Evolutionary conservation across 805 yeast species (phyloP).

Genomic region (Ogataea methanolica): DNA sequence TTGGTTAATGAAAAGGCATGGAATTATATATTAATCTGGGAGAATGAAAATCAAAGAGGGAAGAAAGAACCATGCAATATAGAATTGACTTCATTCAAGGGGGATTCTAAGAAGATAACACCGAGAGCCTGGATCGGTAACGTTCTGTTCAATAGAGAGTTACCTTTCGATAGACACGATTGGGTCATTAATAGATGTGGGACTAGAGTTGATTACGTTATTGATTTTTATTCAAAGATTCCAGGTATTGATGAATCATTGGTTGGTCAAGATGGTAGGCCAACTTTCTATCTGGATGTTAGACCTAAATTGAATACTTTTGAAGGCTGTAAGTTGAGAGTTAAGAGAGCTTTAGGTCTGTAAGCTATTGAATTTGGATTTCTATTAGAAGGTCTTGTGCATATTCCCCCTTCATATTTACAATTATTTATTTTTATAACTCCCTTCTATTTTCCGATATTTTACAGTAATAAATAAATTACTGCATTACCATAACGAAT

Average conservation of each 20-base stretch:
- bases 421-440: conserved; percentile 1
- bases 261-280: conserved; percentile 27
- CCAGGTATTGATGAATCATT: conserved; percentile 41
- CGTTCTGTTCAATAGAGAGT: conserved; percentile 56
- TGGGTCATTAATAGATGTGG: conserved; percentile 91
- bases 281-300: conserved; percentile 73
- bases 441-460: background rate
- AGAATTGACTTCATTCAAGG: conserved; percentile 78
- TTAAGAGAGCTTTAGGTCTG: conserved; percentile 57
- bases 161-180: conserved; percentile 95
- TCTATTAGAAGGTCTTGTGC: background rate
- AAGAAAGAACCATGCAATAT: conserved; percentile 79
- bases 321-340: conserved; percentile 76
- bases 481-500: no score
- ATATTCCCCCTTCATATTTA: background rate
- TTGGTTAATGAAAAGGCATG: conserved; percentile 92
- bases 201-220: conserved; percentile 76
- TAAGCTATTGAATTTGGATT: conserved; percentile 7
- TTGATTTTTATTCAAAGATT: conserved; percentile 66
- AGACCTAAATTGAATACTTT: conserved; percentile 82
- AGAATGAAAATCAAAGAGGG: conserved; percentile 44
- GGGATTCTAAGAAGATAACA: conserved; percentile 78
- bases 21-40: conserved; percentile 84
- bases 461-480: background rate
- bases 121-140: conserved; percentile 79